phyloP scores from a whole-genome alignment of 2,329 filamentous ascomycete genomes.

The Chaetomium globosum region DNA sequence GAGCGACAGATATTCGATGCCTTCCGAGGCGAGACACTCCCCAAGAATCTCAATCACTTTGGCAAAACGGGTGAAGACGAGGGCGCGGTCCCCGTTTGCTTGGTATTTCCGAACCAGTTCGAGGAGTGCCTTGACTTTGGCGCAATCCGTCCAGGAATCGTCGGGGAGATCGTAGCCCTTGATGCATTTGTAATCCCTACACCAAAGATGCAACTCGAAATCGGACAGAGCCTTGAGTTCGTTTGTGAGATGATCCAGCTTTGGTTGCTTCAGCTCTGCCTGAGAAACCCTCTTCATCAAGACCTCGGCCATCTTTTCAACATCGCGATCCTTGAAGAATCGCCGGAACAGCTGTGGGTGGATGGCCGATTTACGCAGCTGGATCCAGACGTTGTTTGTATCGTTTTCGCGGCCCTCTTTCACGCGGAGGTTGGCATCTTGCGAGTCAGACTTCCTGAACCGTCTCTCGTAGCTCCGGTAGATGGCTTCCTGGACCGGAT shows the following conservation, averaged over 20 bases:
- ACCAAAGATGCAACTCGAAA: conserved; percentile 68
- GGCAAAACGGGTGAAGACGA: conserved; percentile 94
- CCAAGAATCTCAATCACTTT: conserved; percentile 89
- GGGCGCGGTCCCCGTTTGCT: conserved; percentile 77
- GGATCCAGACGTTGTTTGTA: conserved; percentile 78
- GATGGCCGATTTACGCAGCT: conserved; percentile 87
- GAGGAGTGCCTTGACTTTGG: conserved; percentile 82
- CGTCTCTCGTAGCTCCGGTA: conserved; percentile 69
- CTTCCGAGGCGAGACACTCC: conserved; percentile 72
- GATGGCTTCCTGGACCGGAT: conserved; percentile 68
- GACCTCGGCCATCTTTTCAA: conserved; percentile 76
- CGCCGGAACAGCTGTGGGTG: conserved; percentile 86
- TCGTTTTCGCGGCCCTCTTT: conserved; percentile 58
- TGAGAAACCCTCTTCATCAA: conserved; percentile 70
- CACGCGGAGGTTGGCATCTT: conserved; percentile 60
- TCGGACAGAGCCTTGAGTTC: conserved; percentile 63
- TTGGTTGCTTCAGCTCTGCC: conserved; percentile 55
- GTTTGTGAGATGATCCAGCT: conserved; percentile 55
- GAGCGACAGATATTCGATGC: conserved; percentile 79
- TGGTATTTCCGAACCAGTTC: conserved; percentile 74
- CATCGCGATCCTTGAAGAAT: conserved; percentile 73
- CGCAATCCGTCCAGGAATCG: conserved; percentile 63
- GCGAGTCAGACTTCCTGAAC: conserved; percentile 63
- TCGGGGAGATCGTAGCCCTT: conserved; percentile 57
- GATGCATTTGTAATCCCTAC: conserved; percentile 61